Percentiles rank a stretch among this genome's conserved stretches.
phyloP scores from a whole-genome alignment of 2,329 filamentous ascomycete genomes.

The Trichoderma sp. region DNA sequence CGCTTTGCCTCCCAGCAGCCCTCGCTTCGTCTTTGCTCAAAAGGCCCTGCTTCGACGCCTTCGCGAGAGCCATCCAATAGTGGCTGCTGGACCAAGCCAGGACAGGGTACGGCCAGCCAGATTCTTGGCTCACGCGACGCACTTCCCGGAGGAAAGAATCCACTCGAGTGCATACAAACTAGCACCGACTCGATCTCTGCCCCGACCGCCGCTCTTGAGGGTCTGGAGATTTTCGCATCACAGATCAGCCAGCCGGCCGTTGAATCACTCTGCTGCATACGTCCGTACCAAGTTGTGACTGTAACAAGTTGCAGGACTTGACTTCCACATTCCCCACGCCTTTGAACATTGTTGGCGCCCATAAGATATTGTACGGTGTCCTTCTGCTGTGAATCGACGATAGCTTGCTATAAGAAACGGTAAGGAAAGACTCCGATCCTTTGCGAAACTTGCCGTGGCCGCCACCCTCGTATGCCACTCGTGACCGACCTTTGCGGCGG shows the following conservation, averaged over 20 bases:
- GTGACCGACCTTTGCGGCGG: conserved; percentile 25
- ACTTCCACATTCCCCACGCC: background rate
- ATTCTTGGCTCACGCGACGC: conserved; percentile 23
- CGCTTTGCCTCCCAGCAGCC: background rate
- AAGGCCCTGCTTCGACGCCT: conserved; percentile 4
- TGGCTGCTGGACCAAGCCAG: background rate
- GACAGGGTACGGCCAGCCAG: conserved; percentile 17
- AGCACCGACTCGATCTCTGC: conserved; percentile 23
- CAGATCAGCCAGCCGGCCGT: background rate
- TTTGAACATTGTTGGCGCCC: background rate
- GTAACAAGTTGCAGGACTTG: background rate
- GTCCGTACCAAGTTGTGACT: background rate
- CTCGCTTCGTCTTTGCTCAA: background rate
- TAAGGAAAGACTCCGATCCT: conserved; percentile 1
- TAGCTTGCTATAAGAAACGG: background rate
- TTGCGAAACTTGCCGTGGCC: conserved; percentile 22
- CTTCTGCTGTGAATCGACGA: background rate
- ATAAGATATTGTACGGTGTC: no score
- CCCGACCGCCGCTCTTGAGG: conserved; percentile 27
- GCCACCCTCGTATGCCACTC: conserved; percentile 18
- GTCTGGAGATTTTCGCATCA: conserved; percentile 25
- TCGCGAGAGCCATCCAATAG: conserved; percentile 16
- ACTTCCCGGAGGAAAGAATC: conserved; percentile 14
- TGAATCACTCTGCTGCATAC: background rate
- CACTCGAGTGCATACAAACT: conserved; percentile 25